Evolutionary conservation across 1,284 basidiomycete species (phyloP), one percentile per base, ranked within the genome.

Genomic region (Marasmius oreades): DNA sequence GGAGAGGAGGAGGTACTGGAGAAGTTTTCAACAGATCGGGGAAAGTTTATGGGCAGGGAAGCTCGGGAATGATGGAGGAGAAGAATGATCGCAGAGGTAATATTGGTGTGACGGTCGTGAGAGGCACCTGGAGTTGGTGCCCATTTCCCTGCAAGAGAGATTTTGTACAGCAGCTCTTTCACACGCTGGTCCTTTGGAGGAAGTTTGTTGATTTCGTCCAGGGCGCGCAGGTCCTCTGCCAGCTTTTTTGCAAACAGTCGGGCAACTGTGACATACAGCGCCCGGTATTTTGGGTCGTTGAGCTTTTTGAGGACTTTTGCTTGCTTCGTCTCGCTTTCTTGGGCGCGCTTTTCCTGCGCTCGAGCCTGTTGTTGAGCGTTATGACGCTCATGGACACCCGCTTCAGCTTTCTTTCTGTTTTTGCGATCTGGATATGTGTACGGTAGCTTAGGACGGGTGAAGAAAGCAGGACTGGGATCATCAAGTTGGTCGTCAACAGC

Each of bases 81-180:
- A 8, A 78, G 69, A 8, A 76, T 72, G 50, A 90, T 78, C 14
- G 85, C 85, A 0, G 86, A 82, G 2, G 82, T 68, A 58, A 90
- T 80, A 64, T 85, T 83, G 2, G 84, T 85, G 55, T 77, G 70
- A 8, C 78, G 76, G 65, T 90, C 88, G 59, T 88, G 85, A 1
- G 81, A 74, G 3, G 73, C 69, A 2, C 69, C 74, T 4, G 83
- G 81, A 1, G 81, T 79, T 0, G 88, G 87, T 0, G 85, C 85
- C 86, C 86, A 90, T 68, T 90, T 90, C 4, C 77, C 76, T 1
- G 78, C 85, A 12, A 86, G 78, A 1, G 78, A 79, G 28, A 89
- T 69, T 26, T 73, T 67, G 56, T 69, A 70, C 18, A 77, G 63
- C 31, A 83, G 69, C 0, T 66, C 47, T 12, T 31, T 39, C 28